Evolutionary conservation across 2,329 filamentous ascomycete species (phyloP), one percentile per base, ranked within the genome.

Genomic region (Emmonsiellopsis sp.): DNA sequence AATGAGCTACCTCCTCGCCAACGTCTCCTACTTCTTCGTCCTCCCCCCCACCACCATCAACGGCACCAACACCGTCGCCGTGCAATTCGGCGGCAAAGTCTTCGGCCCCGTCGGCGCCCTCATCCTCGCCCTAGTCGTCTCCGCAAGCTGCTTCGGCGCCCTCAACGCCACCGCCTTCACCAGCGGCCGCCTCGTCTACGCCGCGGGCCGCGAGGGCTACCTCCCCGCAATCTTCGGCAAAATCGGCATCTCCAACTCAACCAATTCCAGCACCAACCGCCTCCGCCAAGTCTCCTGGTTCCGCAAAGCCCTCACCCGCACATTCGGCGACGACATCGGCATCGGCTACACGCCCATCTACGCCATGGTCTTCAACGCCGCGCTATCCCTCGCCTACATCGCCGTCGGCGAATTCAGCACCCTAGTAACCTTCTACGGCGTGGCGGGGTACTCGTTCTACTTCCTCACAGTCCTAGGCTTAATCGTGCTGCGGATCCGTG

Each of bases 361-460:
- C 61, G 93, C 93, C 6, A 88, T 97, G 72, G 65, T 86, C 1
- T 82, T 97, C 61, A 98, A 98, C 70, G 79, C 80, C 41, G 60
- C 73, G 3, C 73, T 98, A 20, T 95, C 89, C 0, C 73, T 80
- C 3, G 73, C 79, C 1, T 98, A 97, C 73, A 84, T 95, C 57
- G 65, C 87, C 2, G 83, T 95, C 5, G 93, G 93, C 70, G 89
- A 95, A 68, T 97, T 98, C 67, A 79, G 83, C 51, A 95, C 92
- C 0, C 80, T 98, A 2, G 80, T 97, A 54, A 97, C 93, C 0
- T 98, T 98, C 68, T 97, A 97, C 72, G 93, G 93, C 54, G 93
- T 98, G 10, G 93, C 93, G 0, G 91, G 91, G 11, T 98, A 98
- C 69, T 89, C 89, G 0, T 98, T 98, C 67, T 98, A 98, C 74